Base-by-base conservation (phyloP, 352 stramenopile species). In the Aphanomyces astaci region DNA sequence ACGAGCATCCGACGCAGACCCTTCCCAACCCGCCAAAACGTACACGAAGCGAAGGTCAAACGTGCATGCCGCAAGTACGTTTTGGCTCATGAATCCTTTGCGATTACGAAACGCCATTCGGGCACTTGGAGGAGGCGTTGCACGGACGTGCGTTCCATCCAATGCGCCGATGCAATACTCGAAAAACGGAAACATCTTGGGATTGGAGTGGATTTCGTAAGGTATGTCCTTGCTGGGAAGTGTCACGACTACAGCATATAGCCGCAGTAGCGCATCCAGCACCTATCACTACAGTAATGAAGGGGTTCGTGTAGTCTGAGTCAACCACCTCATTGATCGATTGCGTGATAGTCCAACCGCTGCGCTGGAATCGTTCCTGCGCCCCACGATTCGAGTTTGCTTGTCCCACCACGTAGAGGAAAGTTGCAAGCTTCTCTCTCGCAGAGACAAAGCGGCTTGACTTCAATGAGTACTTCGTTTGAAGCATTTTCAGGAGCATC, bases 21-120 rank as follows among this genome's bases (percentile, higher is more conserved):
- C 71, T 69, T 75, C 65, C 71, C 71, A 75, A n/a, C 71, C 71
- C 9, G 56, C 32, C 22, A 72, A n/a, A 10, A 76, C 63, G 28
- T 63, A 72, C 1, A 45, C 66, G 63, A 76, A 74, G 22, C 55
- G 40, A 45, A 72, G 62, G 33, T 76, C 67, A 32, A 73, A 73
- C 22, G 64, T 72, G 45, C 59, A 71, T 9, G 66, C 72, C 22
- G 54, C 68, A 49, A 74, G 69, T 5, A 76, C 68, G 46, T 76
- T 74, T 17, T 74, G 72, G 10, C 46, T 66, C 2, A 76, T 2
- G 4, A 28, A 15, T 22, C 69, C 69, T 3, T 51, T 76, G 2
- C 72, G 55, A 36, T 74, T 64, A 32, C 72, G 67, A 60, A 70
- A 76, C 2, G 63, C n/a, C n/a, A n/a, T 49, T 49, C 15, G 40